phyloP scores from a whole-genome alignment of 2,329 filamentous ascomycete species.

The Eutypella sp. region DNA sequence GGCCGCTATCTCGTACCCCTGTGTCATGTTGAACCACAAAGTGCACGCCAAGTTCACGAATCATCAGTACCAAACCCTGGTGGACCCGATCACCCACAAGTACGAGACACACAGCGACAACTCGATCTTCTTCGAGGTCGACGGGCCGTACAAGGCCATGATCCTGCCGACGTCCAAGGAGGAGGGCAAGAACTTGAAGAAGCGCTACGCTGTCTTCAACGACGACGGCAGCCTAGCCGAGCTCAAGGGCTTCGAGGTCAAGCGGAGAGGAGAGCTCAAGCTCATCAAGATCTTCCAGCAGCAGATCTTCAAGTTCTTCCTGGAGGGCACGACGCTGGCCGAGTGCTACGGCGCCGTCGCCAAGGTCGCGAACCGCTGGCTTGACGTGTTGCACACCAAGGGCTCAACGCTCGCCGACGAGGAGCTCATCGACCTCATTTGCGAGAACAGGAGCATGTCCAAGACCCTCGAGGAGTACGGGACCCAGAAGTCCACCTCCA shows the following conservation, averaged over 20 bases:
- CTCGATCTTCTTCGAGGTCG: constrained; percentile 98
- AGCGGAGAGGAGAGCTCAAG: constrained; percentile 94
- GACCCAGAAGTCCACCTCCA: constrained; percentile 94
- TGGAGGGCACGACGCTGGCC: constrained; percentile 79
- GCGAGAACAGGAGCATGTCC: constrained; percentile 96
- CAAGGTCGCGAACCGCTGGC: constrained; percentile 91
- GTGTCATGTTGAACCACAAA: constrained; percentile 97
- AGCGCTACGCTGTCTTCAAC: constrained; percentile 98
- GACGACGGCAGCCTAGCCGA: constrained; percentile 94
- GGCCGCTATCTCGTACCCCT: constrained; percentile 92
- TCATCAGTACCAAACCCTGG: constrained; percentile 89
- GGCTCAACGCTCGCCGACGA: constrained; percentile 90
- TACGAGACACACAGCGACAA: constrained; percentile 99
- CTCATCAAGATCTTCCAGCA: constrained; percentile 99
- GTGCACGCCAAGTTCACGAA: constrained; percentile 96
- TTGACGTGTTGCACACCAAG: constrained; percentile 88
- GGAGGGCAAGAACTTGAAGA: constrained; percentile 99
- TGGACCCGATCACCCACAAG: constrained; percentile 72
- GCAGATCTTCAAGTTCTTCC: constrained; percentile 98
- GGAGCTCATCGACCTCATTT: constrained; percentile 98
- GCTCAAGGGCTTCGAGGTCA: constrained; percentile 95
- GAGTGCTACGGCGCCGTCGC: constrained; percentile 92
- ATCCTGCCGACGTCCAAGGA: constrained; percentile 95
- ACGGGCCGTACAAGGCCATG: constrained; percentile 97
- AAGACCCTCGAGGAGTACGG: constrained; percentile 98